Evolutionary conservation across 1,284 basidiomycete species (phyloP).

Genomic region (Microbotryomycetes sp.): DNA sequence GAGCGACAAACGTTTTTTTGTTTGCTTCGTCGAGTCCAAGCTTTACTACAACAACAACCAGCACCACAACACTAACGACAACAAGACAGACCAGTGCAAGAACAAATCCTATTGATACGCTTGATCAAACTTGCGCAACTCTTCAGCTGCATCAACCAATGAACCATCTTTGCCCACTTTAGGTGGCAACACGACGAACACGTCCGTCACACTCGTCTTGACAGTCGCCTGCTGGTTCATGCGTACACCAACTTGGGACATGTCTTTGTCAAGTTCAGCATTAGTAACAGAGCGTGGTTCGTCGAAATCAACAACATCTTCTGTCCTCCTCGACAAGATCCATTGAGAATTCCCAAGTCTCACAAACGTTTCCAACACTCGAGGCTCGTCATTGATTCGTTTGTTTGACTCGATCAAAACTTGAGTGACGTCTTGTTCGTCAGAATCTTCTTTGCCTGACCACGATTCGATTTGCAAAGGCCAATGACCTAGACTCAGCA

Average conservation of each 20-base stretch:
- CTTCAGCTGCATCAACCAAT: constrained; percentile 21
- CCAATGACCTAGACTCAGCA: background rate
- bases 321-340: constrained; percentile 4
- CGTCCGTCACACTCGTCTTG: background rate
- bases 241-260: background rate
- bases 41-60: background rate
- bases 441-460: constrained; percentile 6
- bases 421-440: constrained; percentile 1
- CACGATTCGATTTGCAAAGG: background rate
- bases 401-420: constrained; percentile 5
- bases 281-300: no score
- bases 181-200: constrained; percentile 14
- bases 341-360: constrained; percentile 9
- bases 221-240: no score
- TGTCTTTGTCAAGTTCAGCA: background rate
- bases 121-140: constrained; percentile 12
- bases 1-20: no score
- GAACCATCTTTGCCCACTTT: constrained; percentile 7
- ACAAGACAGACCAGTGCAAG: no score
- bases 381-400: background rate
- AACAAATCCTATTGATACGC: constrained; percentile 8
- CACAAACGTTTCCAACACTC: constrained; percentile 14
- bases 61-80: background rate
- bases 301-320: no score
- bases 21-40: no score